Base-by-base conservation (phyloP, 371 early-diverging fungal genomes). In the Syncephalis fuscata region DNA sequence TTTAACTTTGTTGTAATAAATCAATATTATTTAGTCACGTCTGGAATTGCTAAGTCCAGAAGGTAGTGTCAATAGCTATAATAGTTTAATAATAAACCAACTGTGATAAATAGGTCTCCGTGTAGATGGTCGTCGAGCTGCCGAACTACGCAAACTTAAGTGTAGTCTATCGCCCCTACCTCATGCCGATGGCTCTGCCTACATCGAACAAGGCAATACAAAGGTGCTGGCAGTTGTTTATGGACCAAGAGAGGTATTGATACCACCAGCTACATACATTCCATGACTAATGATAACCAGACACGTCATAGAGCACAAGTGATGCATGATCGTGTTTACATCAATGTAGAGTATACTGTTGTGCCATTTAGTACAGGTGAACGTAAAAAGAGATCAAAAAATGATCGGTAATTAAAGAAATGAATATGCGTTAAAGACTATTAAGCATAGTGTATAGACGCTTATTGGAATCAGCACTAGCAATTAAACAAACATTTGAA, bases 181-280 rank as follows among this genome's bases (percentile, higher is more conserved):
- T 36, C 77, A 87, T 44, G 82, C 91, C 0, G 92, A 92, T 55
- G 95, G 96, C 22, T 93, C 92, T 4, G 80, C 92, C 1, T 92
- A 90, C 58, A 70, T 90, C 47, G 92, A 95, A 63, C 88, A 86
- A 55, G 97, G 97, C 46, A 92, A 96, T 63, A 95, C 97, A 40
- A 90, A 91, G 53, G 79, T 82, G 49, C 64, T 95, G 38, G 89
- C 80, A 0, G 82, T 86, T 15, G 92, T 96, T 1, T 89, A 87
- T 62, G 97, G 97, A 10, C 97, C 97, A 1, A 66, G 83, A 38
- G 96, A 95, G 65, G 87, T 83, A 60, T 22, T 7, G n/a, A n/a
- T 43, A 9, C 32, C 20, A 14, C 15, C 10, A 27, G 24, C 38
- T 2, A 20, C 27, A 15, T 9, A 48, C 17, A 19, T 15, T 19